Evolutionary conservation across 495 filamentous ascomycete genomes (phyloP), one percentile per base, ranked within the genome.

Genomic region (Apiosordaria backusii): DNA sequence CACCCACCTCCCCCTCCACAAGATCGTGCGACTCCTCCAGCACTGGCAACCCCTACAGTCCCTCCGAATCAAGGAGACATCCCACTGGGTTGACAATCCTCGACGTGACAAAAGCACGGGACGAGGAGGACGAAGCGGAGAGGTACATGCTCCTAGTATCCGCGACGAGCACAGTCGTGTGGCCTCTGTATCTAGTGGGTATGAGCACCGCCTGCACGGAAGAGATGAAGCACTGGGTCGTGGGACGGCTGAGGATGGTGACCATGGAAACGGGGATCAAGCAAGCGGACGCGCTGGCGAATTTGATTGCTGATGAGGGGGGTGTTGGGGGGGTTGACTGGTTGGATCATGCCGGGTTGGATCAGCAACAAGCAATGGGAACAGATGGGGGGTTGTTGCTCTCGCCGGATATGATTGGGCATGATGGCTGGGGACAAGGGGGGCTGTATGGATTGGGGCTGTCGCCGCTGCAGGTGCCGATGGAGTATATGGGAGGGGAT

Each of bases 111-210:
- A 57, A 65, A 50, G 69, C 57, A 13, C 66, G 59, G 23, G 71
- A 70, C 55, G 18, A 59, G 1, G 74, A 72, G 50, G 72, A 76
- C 24, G 74, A 75, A 52, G 70, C 74, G 3, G 70, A 62, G 13
- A 63, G 77, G 25, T 77, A 76, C 68, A 73, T 77, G 70, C 68
- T 75, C 4, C 70, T 79, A 0, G 75, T 73, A 2, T 75, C 75
- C 45, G 76, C 77, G 0, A 75, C 75, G 16, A 76, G 76, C 68
- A 74, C 72, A 26, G 64, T 78, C 18, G 71, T 79, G 18, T 78
- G 73, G 74, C 75, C 77, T n/a, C 71, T 79, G 6, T 79, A 76
- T 57, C 67, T 76, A 9, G 71, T 72, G 1, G 77, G 75, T 35
- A 77, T 78, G 76, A 76, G 76, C 35, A 74, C 74, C 15, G 72